Base-by-base conservation (phyloP, 2,329 filamentous ascomycete species). In the Pseudogymnoascus sp. region DNA sequence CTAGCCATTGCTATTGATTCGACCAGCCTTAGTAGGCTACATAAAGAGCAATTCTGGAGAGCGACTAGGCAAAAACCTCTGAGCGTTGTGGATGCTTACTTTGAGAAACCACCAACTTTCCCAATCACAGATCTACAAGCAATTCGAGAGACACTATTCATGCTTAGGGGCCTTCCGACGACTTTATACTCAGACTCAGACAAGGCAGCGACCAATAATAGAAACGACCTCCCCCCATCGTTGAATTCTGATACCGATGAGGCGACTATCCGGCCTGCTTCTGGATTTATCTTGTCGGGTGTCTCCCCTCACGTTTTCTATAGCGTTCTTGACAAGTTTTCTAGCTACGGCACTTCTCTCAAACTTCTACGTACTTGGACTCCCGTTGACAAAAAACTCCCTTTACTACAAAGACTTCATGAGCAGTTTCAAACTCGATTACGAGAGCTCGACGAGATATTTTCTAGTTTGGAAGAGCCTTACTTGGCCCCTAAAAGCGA, bases 131-230 rank as follows among this genome's bases (percentile, higher is more conserved):
- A 96, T 71, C 77, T 89, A 1, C 86, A 92, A 66, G 78, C 87
- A 9, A 77, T 92, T 25, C 84, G 91, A 58, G 92, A 97, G 70
- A 83, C 85, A 0, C 78, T 97, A 0, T 93, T 91, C 69, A 95
- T 97, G 90, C 81, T 97, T 0, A 84, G 85, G 61, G 92, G 92
- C 0, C 77, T 94, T 3, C 82, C 86, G 5, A 93, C 89, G 2
- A 87, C 85, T 1, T 71, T 96, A 1, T 96, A 92, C 69, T 30
- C 22, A 1, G 41, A 12, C 8, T 28, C n/a, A 22, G 33, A 38
- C 33, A 42, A 60, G 1, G 12, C 30, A 16, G 9, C 12, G 14
- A 14, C 33, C 9, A 23, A 28, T 11, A 62, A 66, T 25, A 68
- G 67, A 6, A 60, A 58, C 69, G 66, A 33, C 23, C 33, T 23